Evolutionary conservation across 1,284 basidiomycete genomes (phyloP).

Genomic region (Moniliophthora roreri): DNA sequence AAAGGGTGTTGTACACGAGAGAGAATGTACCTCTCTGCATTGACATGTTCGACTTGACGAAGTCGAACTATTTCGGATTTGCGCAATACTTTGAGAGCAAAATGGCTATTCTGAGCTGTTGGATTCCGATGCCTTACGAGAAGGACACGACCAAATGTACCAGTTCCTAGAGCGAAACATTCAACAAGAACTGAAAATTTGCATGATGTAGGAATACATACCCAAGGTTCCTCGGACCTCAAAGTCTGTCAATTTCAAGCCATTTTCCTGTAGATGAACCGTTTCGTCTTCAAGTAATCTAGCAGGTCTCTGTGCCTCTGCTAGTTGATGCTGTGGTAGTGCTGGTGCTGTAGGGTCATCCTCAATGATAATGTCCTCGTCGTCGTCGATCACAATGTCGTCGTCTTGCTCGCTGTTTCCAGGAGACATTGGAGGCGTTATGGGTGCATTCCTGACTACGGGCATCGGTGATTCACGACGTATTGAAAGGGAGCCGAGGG

Average conservation of each 20-base stretch:
- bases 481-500: background rate
- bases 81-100: conserved; percentile 90
- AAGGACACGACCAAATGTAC: conserved; percentile 91
- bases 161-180: conserved; percentile 65
- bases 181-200: conserved; percentile 10
- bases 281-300: conserved; percentile 68
- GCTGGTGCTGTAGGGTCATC: conserved; percentile 19
- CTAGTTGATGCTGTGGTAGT: conserved; percentile 21
- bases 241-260: conserved; percentile 73
- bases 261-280: conserved; percentile 56
- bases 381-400: conserved; percentile 21
- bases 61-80: conserved; percentile 94
- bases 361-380: conserved; percentile 15
- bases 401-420: conserved; percentile 33
- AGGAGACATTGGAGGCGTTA: conserved; percentile 63
- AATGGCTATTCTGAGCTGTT: conserved; percentile 63
- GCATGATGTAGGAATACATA: conserved; percentile 31
- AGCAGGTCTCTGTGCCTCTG: conserved; percentile 40
- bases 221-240: conserved; percentile 79
- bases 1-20: conserved; percentile 83
- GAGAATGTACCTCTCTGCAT: conserved; percentile 95
- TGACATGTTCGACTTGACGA: conserved; percentile 98
- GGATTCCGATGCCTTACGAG: conserved; percentile 69
- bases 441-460: conserved; percentile 39
- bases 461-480: conserved; percentile 8